Conservation (phyloP, 495 filamentous ascomycete genomes). For the Pseudoneurospora amorphoporcata region DNA sequence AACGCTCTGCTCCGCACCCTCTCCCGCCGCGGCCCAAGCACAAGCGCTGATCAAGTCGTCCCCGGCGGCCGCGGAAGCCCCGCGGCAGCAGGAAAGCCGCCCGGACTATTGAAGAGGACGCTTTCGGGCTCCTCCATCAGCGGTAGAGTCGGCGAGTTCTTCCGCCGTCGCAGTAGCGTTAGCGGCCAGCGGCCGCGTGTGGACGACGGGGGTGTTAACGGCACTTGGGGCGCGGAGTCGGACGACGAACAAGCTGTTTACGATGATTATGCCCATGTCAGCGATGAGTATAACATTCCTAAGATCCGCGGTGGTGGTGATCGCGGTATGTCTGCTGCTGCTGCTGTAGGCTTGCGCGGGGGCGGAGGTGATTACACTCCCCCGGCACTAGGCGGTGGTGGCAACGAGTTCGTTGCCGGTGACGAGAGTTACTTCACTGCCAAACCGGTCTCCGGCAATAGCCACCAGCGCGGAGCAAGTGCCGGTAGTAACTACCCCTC, state of each 20-base stretch:
- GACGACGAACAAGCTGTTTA: conserved; percentile 22
- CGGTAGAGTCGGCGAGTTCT: conserved; percentile 33
- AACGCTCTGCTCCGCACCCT: conserved; percentile 26
- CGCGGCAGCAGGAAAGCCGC: conserved; percentile 39
- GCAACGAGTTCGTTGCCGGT: conserved; percentile 26
- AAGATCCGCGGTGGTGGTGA: conserved; percentile 1
- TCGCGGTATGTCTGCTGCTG: conserved; percentile 3
- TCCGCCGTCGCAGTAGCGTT: conserved; percentile 42
- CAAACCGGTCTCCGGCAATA: conserved; percentile 17
- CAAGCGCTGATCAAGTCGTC: conserved; percentile 34
- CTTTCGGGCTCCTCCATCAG: conserved; percentile 18
- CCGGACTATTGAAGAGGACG: conserved; percentile 50
- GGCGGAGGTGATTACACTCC: conserved; percentile 17
- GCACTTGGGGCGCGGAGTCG: conserved; percentile 32
- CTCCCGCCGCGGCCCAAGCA: conserved; percentile 25
- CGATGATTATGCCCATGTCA: conserved; percentile 7
- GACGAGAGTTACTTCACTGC: conserved; percentile 36
- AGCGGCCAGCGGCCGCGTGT: conserved; percentile 17
- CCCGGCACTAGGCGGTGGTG: not conserved
- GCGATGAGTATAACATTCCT: not conserved
- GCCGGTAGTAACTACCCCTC: no score
- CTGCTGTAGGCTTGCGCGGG: conserved; percentile 26
- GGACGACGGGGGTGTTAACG: conserved; percentile 43
- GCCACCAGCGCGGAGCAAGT: conserved; percentile 2
- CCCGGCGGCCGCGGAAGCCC: conserved; percentile 11